These are phyloP conservation scores for Simmondsia chinensis DNA, from an alignment of 148 eudicot genomes.

Conservation along the genomic window DNA sequence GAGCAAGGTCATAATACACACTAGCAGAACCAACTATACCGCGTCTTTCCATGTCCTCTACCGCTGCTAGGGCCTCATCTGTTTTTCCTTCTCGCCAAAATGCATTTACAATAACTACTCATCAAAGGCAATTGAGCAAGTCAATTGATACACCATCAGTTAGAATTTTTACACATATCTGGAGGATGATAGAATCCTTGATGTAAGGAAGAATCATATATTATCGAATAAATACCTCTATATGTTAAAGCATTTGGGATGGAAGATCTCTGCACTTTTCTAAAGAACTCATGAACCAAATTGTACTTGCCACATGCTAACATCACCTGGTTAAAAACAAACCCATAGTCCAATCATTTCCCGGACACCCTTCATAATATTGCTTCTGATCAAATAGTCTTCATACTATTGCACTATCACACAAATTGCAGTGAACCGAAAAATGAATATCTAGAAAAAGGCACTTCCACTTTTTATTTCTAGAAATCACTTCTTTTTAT, in stretches of 20 bases:
- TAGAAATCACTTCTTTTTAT: too few species aligned
- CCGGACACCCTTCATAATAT: too few species aligned
- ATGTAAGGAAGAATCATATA: too few species aligned
- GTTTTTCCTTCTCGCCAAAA: constrained; percentile 81
- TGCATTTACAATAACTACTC: constrained; percentile 69
- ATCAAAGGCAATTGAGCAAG: constrained; percentile 7
- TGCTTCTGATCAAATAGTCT: too few species aligned
- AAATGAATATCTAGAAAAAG: too few species aligned
- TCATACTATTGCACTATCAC: too few species aligned
- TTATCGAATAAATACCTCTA: constrained; percentile 52
- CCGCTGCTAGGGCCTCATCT: constrained; percentile 63
- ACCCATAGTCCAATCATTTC: too few species aligned
- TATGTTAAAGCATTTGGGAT: constrained; percentile 83
- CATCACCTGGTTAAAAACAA: constrained; percentile 58
- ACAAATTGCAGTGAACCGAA: too few species aligned
- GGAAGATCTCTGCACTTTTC: constrained; percentile 48
- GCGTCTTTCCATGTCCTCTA: constrained; percentile 72
- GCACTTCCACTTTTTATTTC: too few species aligned
- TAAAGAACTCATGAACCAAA: constrained; percentile 76
- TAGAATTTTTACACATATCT: background rate
- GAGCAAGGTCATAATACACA: constrained; percentile 89
- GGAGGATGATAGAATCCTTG: background rate
- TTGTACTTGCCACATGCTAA: constrained; percentile 77
- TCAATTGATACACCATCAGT: constrained; percentile 4
- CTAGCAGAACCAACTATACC: constrained; percentile 84